Base-by-base conservation (phyloP, 495 filamentous ascomycete genomes). In the Penicillium crystallinum region DNA sequence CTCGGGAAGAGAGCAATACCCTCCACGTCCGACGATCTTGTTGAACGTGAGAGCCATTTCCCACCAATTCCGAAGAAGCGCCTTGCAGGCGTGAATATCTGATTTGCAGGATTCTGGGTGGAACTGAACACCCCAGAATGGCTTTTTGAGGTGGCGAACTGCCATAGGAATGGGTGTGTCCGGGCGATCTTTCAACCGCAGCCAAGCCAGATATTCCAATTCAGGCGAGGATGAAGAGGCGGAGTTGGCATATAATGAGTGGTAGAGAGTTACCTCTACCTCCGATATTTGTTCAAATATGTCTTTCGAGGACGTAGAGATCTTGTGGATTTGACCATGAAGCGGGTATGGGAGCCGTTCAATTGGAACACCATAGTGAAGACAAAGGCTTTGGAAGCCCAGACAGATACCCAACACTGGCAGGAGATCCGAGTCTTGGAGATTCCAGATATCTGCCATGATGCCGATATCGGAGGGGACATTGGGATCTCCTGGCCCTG, bases 101-200 rank as follows among this genome's bases (percentile, higher is more conserved):
- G 93, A 95, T 62, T 92, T 96, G 56, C 95, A 86, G 0, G 89
- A 95, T 65, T 98, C 93, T 0, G 92, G 91, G 62, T 98, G 93
- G 64, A 92, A 97, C 61, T 98, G 93, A 30, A 98, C 72, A 0
- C 86, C 93, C 84, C 86, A 96, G 57, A 92, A 95, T 5, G 93
- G 93, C 57, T 84, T 89, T 2, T 56, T 52, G 22, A 41, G 67
- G 63, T 96, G 91, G 42, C 71, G 79, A 17, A 85, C 82, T 3
- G 79, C 89, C 87, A 96, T 95, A 36, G 95, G 73, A 18, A 96
- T 85, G 22, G 73, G 68, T 7, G 30, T 48, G 2, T 22, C 43
- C 10, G 46, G 8, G 5, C 46, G 33, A 14, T 55, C 46, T 15
- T 65, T 59, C 19, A 73, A 46, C 18, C 59, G 53, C 11, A 75